Conservation (phyloP, 2,329 filamentous ascomycete genomes). For the Arthrobotrys megalospora region DNA sequence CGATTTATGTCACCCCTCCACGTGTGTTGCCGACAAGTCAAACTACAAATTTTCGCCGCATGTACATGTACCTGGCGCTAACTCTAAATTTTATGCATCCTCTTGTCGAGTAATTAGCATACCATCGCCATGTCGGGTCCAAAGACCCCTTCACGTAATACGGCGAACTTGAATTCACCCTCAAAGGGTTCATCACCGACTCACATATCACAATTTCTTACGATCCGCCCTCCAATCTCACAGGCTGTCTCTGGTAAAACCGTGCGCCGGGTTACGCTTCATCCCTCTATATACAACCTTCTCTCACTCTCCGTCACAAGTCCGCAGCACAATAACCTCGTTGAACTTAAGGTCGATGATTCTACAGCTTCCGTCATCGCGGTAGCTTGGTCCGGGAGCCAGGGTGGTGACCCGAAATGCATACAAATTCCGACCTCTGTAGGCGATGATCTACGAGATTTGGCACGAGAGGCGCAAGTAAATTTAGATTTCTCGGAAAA, state of each 20-base stretch:
- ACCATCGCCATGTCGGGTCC: slow-evolving; percentile 50
- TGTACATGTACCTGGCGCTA: neutral
- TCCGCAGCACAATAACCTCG: slow-evolving; percentile 54
- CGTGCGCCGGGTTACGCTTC: slow-evolving; percentile 49
- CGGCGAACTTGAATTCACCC: slow-evolving; percentile 52
- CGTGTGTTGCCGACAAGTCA: slow-evolving; percentile 43
- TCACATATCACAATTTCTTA: slow-evolving; percentile 54
- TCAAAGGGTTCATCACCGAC: slow-evolving; percentile 45
- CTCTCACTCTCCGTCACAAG: slow-evolving; percentile 54
- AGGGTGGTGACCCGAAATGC: slow-evolving; percentile 55
- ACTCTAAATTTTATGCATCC: slow-evolving; percentile 11
- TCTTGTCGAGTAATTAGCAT: neutral
- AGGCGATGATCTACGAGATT: slow-evolving; percentile 40
- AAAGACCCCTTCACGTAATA: slow-evolving; percentile 50
- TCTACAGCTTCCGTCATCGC: slow-evolving; percentile 42
- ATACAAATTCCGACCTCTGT: slow-evolving; percentile 51
- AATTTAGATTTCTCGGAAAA: slow-evolving; percentile 54
- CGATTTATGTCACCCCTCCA: neutral
- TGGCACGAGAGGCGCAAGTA: slow-evolving; percentile 14
- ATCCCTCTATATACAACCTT: slow-evolving; percentile 57
- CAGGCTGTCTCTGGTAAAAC: slow-evolving; percentile 49
- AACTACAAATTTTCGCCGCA: no score
- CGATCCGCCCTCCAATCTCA: slow-evolving; percentile 45
- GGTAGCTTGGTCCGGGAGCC: slow-evolving; percentile 54
- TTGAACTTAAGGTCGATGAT: slow-evolving; percentile 51